Conservation (phyloP, 495 filamentous ascomycete species). For the Aspergillus conjunctus region DNA sequence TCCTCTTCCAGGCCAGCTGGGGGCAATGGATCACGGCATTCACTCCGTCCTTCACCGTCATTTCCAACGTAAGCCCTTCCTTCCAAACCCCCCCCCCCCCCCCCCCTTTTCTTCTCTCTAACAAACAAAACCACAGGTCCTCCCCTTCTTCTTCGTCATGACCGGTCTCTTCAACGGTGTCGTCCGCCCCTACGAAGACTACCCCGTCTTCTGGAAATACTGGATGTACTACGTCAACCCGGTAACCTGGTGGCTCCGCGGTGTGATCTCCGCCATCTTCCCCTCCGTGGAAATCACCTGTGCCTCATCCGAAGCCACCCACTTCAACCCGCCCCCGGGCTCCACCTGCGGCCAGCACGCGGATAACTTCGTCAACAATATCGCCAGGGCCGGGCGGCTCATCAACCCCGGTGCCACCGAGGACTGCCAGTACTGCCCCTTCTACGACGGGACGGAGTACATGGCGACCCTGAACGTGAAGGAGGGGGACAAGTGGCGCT, state of each 20-base stretch:
- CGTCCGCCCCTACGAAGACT: conserved; percentile 58
- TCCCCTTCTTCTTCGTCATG: conserved; percentile 81
- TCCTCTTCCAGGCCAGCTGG: conserved; percentile 75
- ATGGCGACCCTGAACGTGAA: conserved; percentile 67
- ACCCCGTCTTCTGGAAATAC: conserved; percentile 76
- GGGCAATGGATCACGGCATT: conserved; percentile 86
- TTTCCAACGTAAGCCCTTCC: conserved; percentile 59
- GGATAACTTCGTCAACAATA: conserved; percentile 49
- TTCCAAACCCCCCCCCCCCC: conserved; percentile 71
- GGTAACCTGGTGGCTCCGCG: conserved; percentile 71
- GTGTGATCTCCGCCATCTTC: conserved; percentile 66
- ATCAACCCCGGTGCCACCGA: conserved; percentile 55
- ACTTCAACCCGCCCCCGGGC: conserved; percentile 64
- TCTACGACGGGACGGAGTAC: conserved; percentile 65
- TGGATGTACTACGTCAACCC: conserved; percentile 78
- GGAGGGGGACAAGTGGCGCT: conserved; percentile 66
- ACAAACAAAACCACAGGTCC: conserved; percentile 28
- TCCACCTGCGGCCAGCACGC: conserved; percentile 66
- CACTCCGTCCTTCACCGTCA: conserved; percentile 78
- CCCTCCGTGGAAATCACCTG: conserved; percentile 59
- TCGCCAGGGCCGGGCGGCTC: conserved; percentile 58
- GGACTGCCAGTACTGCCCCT: conserved; percentile 78
- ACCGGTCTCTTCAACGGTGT: conserved; percentile 77
- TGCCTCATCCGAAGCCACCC: conserved; percentile 59
- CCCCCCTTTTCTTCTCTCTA: conserved; percentile 40